Base-by-base conservation (phyloP, 2,329 filamentous ascomycete genomes). In the Pseudogymnoascus sp. region DNA sequence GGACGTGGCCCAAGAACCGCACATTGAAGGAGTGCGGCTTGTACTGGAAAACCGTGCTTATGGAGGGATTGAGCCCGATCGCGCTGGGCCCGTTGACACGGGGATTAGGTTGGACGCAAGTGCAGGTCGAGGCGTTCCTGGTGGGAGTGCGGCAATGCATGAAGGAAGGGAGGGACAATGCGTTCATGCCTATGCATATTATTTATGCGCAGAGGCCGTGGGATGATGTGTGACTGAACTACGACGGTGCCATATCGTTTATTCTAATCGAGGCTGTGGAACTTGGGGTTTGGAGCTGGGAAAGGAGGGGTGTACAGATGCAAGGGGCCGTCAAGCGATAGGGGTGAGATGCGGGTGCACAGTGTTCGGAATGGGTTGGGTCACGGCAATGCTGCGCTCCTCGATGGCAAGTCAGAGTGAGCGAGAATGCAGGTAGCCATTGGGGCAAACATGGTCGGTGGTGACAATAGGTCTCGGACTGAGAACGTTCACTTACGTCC, bases 1-100 rank as follows among this genome's bases (percentile, higher is more conserved):
- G 81, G 0, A 76, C 77, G 0, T 83, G 81, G 81, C 77, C 80
- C 3, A 79, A 75, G 59, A 81, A 82, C 63, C 76, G 77, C 61
- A 73, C 75, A 3, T 69, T 81, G 57, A 82, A 82, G 68, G 75
- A 76, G 54, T 79, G 82, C 18, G 81, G 81, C 0, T 66, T 79
- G 14, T 80, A 81, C 67, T 81, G 78, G 78, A 74, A 77, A 50
- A 79, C 77, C 6, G 78, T 81, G 41, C 68, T 82, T 47, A 70
- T 79, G 1, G 78, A 81, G 64, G 79, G 78, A 11, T 68, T 81
- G 12, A 77, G 81, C 64, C 79, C 78, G 6, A 81, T 82, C 63
- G 77, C 78, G 3, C 69, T 83, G 54, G 79, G 79, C 1, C 78
- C 80, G n/a, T 72, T 82, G 66, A 81, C 79, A 2, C 74, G 78